Evolutionary conservation across 768 basidiomycete species (phyloP).

Genomic region (Antrodiella citrinella): DNA sequence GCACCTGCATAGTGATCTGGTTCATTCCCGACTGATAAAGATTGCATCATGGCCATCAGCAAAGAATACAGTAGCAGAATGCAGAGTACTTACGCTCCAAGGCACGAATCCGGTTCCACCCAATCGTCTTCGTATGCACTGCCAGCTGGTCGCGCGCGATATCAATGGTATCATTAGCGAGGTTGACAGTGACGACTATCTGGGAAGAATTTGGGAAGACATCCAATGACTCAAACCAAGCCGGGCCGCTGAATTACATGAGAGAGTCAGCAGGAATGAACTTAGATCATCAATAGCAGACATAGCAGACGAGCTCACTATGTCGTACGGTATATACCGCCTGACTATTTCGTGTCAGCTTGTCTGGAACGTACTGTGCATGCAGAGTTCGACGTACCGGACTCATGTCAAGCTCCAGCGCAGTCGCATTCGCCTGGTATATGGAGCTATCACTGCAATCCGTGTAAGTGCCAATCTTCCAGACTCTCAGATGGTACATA

Average conservation of each 20-base stretch:
- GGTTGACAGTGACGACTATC: slow-evolving; percentile 22
- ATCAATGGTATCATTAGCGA: slow-evolving; percentile 22
- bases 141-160: slow-evolving; percentile 19
- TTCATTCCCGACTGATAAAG: slow-evolving; percentile 18
- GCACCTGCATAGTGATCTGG: slow-evolving; percentile 21
- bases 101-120: slow-evolving; percentile 18
- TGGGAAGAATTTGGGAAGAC: slow-evolving; percentile 18
- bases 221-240: slow-evolving; percentile 18
- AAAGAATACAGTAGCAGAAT: not conserved
- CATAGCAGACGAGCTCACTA: slow-evolving; percentile 18
- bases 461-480: not conserved
- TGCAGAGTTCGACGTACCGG: slow-evolving; percentile 14
- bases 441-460: slow-evolving; percentile 18
- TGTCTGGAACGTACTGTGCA: no score
- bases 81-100: slow-evolving; percentile 18
- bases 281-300: not conserved
- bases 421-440: slow-evolving; percentile 15
- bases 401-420: slow-evolving; percentile 16
- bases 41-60: no score
- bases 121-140: slow-evolving; percentile 18
- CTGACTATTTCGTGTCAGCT: no score
- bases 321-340: slow-evolving; percentile 23
- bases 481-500: not conserved
- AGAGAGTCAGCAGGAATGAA: not conserved
- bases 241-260: slow-evolving; percentile 15